phyloP scores from a whole-genome alignment of 495 filamentous ascomycete species.

The Penicillium roqueforti region DNA sequence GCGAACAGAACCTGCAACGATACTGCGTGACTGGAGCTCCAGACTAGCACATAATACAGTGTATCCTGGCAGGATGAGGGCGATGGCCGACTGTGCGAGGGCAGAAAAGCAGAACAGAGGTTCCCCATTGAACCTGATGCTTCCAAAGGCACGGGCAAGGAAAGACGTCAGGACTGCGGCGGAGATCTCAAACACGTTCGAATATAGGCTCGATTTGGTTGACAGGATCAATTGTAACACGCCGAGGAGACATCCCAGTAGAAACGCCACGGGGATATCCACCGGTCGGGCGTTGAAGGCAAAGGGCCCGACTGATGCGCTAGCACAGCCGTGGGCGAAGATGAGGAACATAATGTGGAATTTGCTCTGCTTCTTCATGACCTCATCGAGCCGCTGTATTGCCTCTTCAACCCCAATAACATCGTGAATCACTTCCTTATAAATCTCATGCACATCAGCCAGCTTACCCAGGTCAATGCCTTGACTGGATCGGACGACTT shows the following conservation, averaged over 20 bases:
- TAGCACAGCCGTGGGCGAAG: constrained; percentile 78
- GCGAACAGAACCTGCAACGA: constrained; percentile 86
- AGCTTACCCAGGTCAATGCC: constrained; percentile 83
- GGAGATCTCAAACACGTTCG: constrained; percentile 89
- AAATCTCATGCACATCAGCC: constrained; percentile 80
- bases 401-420: constrained; percentile 81
- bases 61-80: constrained; percentile 87
- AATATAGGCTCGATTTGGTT: constrained; percentile 68
- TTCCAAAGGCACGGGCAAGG: constrained; percentile 81
- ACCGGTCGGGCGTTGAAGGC: constrained; percentile 83
- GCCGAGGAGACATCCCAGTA: constrained; percentile 80
- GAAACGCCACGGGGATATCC: constrained; percentile 82
- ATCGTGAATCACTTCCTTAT: constrained; percentile 92
- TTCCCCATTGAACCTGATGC: constrained; percentile 55
- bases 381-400: constrained; percentile 60
- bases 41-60: constrained; percentile 77
- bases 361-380: constrained; percentile 59
- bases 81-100: constrained; percentile 85
- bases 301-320: constrained; percentile 77
- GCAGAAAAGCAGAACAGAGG: constrained; percentile 88
- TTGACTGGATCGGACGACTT: constrained; percentile 71
- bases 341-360: constrained; percentile 70
- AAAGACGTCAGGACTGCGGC: constrained; percentile 88
- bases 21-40: constrained; percentile 80
- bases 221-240: constrained; percentile 76